Evolutionary conservation across 176 grass and related monocot species (phyloP), one percentile per base, ranked within the genome.

Genomic region (Triticum monococcum): DNA sequence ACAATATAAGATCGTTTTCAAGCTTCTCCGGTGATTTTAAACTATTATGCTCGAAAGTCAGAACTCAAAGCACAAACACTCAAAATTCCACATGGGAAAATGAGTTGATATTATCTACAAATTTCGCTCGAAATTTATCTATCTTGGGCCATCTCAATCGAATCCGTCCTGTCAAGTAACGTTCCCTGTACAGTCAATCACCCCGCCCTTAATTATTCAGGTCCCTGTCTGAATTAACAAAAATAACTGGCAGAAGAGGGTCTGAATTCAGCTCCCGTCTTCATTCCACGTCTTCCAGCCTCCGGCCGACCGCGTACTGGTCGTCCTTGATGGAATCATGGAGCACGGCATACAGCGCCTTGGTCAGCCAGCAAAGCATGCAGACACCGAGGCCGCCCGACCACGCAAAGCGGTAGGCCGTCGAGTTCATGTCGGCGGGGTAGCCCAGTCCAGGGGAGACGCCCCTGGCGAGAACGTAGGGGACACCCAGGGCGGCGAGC

Each of bases 241-340:
- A 57, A 35, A 56, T 23, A 36, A 35, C 23, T 7, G 3, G 0
- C 13, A 78, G 36, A 6, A 11, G 9, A n/a, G 28, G 20, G 5
- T 25, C 45, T 45, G 10, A 12, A 45, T 40, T 86, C n/a, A 79
- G 50, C 46, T 37, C 70, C 70, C 31, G 33, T 54, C 86, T 38
- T 38, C 40, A 43, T 45, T 45, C 26, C 65, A 78, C 89, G 90
- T 92, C 80, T 20, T 86, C 56, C 83, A 92, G 33, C 52, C 79
- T 87, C 14, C 22, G 87, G 24, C 90, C 91, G 41, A 92, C 70
- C 11, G 87, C 79, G 79, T 89, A 89, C 12, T 84, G 87, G 7
- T 92, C 91, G 61, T 89, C 91, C 91, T 71, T 84, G 20, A 92
- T 89, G 38, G 59, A 75, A 70, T 92, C 74, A 5, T 89, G 91